phyloP scores from a whole-genome alignment of 495 filamentous ascomycete species.

The Immersiella caudata region DNA sequence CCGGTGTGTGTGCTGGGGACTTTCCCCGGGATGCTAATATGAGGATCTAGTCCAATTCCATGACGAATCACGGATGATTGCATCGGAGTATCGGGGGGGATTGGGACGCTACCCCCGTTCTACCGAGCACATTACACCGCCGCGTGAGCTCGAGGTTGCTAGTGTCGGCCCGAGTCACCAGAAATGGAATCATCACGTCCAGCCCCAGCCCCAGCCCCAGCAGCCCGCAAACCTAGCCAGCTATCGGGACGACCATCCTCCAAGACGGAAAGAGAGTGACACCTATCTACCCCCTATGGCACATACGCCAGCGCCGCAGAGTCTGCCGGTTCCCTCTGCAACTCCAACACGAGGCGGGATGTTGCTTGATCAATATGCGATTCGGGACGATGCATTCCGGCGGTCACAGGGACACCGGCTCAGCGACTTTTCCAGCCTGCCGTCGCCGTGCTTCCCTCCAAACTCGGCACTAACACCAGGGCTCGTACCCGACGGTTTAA shows the following conservation, averaged over 20 bases:
- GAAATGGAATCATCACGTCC: background rate
- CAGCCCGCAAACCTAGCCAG: background rate
- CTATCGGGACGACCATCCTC: slow-evolving; percentile 18
- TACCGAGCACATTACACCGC: slow-evolving; percentile 36
- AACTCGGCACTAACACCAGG: slow-evolving; percentile 15
- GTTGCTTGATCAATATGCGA: slow-evolving; percentile 27
- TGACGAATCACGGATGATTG: slow-evolving; percentile 89
- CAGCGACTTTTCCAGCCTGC: slow-evolving; percentile 36
- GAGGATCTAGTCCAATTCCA: slow-evolving; percentile 62
- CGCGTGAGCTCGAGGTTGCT: slow-evolving; percentile 29
- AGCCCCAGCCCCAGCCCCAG: background rate
- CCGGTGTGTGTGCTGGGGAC: background rate
- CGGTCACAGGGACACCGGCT: slow-evolving; percentile 31
- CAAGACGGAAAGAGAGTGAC: slow-evolving; percentile 23
- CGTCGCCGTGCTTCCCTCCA: slow-evolving; percentile 35
- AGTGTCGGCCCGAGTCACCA: background rate
- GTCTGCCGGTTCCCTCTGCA: background rate
- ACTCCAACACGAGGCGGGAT: slow-evolving; percentile 13
- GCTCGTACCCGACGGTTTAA: slow-evolving; percentile 44
- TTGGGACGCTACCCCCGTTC: slow-evolving; percentile 69
- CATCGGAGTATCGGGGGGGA: slow-evolving; percentile 88
- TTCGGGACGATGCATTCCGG: slow-evolving; percentile 28
- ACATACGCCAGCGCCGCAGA: slow-evolving; percentile 10
- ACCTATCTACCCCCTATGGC: background rate
- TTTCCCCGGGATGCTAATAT: slow-evolving; percentile 21